Percentiles rank a stretch among this genome's conserved stretches.
Evolutionary conservation across 2,329 filamentous ascomycete genomes (phyloP).

Genomic region (Thielaviopsis populi): DNA sequence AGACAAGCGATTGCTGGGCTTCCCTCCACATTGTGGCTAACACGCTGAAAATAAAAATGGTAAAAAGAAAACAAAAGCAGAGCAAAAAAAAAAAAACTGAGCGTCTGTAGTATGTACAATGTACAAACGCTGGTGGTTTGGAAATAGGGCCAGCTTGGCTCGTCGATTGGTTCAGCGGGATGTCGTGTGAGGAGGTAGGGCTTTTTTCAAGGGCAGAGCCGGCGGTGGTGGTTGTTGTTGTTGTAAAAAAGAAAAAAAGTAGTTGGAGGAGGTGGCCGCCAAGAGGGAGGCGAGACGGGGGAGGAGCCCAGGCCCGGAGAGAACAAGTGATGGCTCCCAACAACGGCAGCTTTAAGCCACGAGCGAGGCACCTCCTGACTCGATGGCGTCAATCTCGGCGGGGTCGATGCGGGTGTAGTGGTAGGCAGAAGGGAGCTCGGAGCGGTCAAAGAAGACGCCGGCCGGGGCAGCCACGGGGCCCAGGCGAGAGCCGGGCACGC

Average conservation of each 20-base stretch:
- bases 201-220: neutral
- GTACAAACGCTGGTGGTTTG: too few species aligned
- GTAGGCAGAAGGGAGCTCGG: conserved; percentile 75
- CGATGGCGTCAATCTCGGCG: conserved; percentile 87
- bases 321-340: neutral
- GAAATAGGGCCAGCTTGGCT: neutral
- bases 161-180: neutral
- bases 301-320: neutral
- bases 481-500: conserved; percentile 50
- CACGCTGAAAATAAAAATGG: neutral
- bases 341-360: conserved; percentile 11
- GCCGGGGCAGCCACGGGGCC: conserved; percentile 55
- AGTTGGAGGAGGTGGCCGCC: neutral
- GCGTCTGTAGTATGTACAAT: neutral
- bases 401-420: conserved; percentile 55
- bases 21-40: neutral
- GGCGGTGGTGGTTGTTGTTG: neutral
- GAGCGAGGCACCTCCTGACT: conserved; percentile 69
- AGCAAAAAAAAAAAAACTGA: neutral
- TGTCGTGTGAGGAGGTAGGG: neutral
- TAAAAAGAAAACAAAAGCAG: neutral
- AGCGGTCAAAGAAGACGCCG: conserved; percentile 77
- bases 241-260: too few species aligned
- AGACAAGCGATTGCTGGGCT: neutral
- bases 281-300: neutral